Conservation (phyloP, 495 filamentous ascomycete species). For the Trichoderma asperelloides region DNA sequence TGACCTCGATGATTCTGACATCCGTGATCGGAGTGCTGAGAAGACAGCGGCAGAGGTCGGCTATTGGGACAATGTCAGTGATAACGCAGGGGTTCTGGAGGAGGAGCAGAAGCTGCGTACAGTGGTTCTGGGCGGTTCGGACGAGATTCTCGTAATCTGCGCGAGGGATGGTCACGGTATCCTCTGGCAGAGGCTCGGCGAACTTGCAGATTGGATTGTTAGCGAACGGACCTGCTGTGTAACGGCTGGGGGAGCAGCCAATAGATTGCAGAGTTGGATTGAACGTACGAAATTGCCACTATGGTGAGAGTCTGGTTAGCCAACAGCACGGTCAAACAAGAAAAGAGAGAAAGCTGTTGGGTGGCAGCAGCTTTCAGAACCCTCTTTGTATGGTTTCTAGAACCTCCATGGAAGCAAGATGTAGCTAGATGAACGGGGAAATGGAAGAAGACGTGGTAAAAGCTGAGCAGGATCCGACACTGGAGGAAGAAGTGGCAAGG, state of each 20-base stretch:
- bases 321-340: background rate
- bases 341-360: background rate
- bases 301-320: background rate
- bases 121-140: constrained; percentile 24
- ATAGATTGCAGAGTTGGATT: background rate
- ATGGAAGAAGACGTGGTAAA: too few species aligned
- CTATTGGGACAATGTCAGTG: background rate
- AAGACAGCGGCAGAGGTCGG: background rate
- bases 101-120: background rate
- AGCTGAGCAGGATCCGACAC: too few species aligned
- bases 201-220: background rate
- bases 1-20: background rate
- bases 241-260: background rate
- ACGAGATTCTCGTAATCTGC: constrained; percentile 44
- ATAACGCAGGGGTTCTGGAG: background rate
- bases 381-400: too few species aligned
- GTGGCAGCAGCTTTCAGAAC: too few species aligned
- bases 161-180: constrained; percentile 42
- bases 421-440: too few species aligned
- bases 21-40: background rate
- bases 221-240: background rate
- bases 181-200: background rate
- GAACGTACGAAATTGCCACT: background rate
- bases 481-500: too few species aligned
- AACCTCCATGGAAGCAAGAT: too few species aligned